Evolutionary conservation across 805 yeast species (phyloP).

Genomic region (Suhomyces emberorum): DNA sequence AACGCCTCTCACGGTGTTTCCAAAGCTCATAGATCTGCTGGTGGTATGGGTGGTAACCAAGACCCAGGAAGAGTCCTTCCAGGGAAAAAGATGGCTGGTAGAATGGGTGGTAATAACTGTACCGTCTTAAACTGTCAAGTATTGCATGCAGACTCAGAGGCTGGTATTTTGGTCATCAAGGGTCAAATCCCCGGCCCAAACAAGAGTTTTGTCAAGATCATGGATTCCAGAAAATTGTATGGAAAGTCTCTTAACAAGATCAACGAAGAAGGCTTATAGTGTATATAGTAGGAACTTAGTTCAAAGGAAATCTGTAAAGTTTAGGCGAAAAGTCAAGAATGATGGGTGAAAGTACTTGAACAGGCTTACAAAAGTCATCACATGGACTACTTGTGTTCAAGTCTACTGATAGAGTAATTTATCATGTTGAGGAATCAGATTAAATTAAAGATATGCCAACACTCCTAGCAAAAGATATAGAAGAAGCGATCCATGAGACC

Average conservation of each 20-base stretch:
- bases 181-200: constrained; percentile 92
- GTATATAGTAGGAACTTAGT: too few relatives aligned
- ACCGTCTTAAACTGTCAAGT: constrained; percentile 77
- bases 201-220: constrained; percentile 67
- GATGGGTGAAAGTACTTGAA: too few relatives aligned
- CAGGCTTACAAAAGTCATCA: background rate
- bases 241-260: constrained; percentile 30
- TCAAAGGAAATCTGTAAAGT: too few relatives aligned
- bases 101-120: constrained; percentile 76
- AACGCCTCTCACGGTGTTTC: constrained; percentile 96
- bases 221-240: constrained; percentile 68
- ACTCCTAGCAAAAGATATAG: too few relatives aligned
- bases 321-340: background rate
- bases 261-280: constrained; percentile 6
- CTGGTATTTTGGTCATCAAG: constrained; percentile 77
- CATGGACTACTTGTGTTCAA: too few relatives aligned
- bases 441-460: too few relatives aligned
- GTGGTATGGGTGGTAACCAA: constrained; percentile 95
- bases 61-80: constrained; percentile 96
- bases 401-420: too few relatives aligned
- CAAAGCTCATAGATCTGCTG: constrained; percentile 88
- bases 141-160: constrained; percentile 73
- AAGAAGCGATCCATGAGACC: too few relatives aligned
- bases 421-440: too few relatives aligned
- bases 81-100: constrained; percentile 98